Base-by-base conservation (phyloP, 2,329 filamentous ascomycete species). In the Paecilomyces fulvus region DNA sequence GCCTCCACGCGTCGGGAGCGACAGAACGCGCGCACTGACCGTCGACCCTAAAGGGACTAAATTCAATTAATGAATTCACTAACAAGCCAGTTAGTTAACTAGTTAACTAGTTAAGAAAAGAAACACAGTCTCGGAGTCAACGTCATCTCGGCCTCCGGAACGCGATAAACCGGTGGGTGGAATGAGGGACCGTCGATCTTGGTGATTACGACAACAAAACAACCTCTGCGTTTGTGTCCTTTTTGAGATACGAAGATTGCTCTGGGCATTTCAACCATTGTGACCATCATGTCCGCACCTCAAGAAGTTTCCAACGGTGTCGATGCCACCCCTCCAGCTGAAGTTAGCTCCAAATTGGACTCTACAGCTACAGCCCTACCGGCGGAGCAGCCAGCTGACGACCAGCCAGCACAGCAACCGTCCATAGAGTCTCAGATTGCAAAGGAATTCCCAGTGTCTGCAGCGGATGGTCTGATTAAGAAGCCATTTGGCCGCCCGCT, bases 401-500 rank as follows among this genome's bases (percentile, higher is more conserved):
- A 56, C 23, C 54, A 30, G 1, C 17, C 28, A 31, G 52, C 56
- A 12, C 53, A 50, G 20, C 30, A 51, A 9, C 30, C 58, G 14
- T 52, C 49, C 31, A 31, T 54, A 11, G 57, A 62, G 49, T 55
- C 60, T 9, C 31, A 58, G 49, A 56, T 59, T 49, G 63, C 69
- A 52, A 58, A 66, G n/a, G 58, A 67, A 20, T 64, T 75, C n/a
- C 74, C 73, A 28, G 61, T 56, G 9, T 74, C 70, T 20, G 68
- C 71, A 6, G 68, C 66, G 7, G 69, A 74, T 52, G 75, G 73
- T 7, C 63, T 75, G 20, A 70, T 78, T 55, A 78, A 79, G 62
- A 85, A 80, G 49, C 87, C 86, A 31, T 79, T 89, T 60, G 70
- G 74, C n/a, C 68, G 72, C 8, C 86, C 87, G 1, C 72, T 80